These are phyloP conservation scores for Marchantia paleacea DNA, from an alignment of 225 moss, liverwort and hornwort genomes.

Conservation along the genomic window DNA sequence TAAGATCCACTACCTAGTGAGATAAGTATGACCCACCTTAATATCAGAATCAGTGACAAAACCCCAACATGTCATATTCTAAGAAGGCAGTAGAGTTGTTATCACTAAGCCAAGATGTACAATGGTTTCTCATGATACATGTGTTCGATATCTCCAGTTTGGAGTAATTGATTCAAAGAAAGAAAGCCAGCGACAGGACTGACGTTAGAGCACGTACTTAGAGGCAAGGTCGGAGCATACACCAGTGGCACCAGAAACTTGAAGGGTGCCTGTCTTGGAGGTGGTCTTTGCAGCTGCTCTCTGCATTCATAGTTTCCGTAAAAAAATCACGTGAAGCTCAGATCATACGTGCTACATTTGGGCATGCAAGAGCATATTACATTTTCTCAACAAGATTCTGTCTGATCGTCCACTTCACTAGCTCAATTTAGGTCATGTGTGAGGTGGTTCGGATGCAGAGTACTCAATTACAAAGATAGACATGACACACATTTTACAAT, in stretches of 20 bases:
- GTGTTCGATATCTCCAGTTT: no score
- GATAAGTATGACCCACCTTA: no score
- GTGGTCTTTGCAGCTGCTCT: conserved; percentile 57
- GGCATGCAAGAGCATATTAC: background rate
- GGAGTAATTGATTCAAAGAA: no score
- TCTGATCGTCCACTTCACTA: background rate
- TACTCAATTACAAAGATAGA: background rate
- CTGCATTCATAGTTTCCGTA: conserved; percentile 32
- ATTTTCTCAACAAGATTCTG: background rate
- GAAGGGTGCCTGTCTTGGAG: conserved; percentile 78
- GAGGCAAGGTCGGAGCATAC: conserved; percentile 86
- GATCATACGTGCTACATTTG: no score
- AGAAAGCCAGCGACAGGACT: no score
- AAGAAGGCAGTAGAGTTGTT: no score
- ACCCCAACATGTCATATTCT: no score
- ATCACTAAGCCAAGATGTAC: no score
- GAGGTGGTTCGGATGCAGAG: background rate
- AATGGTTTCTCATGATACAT: no score
- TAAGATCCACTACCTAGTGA: no score
- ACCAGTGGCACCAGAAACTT: conserved; percentile 91
- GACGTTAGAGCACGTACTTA: conserved; percentile 52
- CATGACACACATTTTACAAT: background rate
- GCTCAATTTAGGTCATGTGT: background rate
- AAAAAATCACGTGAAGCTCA: background rate
- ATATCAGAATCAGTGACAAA: no score